Conservation (phyloP, 352 stramenopile genomes). For the Pythium pectinolyticum region DNA sequence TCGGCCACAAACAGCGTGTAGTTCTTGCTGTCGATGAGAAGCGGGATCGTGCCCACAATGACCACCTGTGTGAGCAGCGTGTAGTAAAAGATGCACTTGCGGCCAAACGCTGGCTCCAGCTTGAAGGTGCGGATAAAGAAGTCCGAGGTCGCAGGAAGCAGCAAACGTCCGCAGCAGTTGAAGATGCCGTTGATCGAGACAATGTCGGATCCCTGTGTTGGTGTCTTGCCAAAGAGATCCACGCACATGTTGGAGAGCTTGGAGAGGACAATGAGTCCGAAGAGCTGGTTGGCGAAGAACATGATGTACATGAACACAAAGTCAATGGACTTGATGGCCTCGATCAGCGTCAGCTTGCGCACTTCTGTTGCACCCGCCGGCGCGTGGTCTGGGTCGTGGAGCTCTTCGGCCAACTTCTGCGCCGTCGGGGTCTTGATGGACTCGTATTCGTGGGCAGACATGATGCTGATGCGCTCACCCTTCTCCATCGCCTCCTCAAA, state of each 20-base stretch:
- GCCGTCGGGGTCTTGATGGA: slow-evolving; percentile 36
- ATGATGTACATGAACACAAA: slow-evolving; percentile 49
- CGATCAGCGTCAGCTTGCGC: slow-evolving; percentile 42
- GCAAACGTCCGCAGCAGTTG: slow-evolving; percentile 49
- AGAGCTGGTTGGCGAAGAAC: slow-evolving; percentile 41
- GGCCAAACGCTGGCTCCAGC: slow-evolving; percentile 43
- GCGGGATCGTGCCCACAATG: slow-evolving; percentile 65
- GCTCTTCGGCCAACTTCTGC: slow-evolving; percentile 31
- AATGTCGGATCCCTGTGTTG: slow-evolving; percentile 34
- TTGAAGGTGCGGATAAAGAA: slow-evolving; percentile 42
- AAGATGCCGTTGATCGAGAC: slow-evolving; percentile 55
- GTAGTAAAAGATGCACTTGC: slow-evolving; percentile 63
- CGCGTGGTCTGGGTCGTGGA: slow-evolving; percentile 18
- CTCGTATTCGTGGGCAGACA: slow-evolving; percentile 40
- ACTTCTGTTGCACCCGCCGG: slow-evolving; percentile 29
- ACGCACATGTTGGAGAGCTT: slow-evolving; percentile 51
- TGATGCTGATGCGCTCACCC: slow-evolving; percentile 38
- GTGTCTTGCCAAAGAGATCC: slow-evolving; percentile 45
- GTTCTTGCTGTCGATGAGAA: slow-evolving; percentile 51
- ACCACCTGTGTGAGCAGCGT: slow-evolving; percentile 55
- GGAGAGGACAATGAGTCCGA: slow-evolving; percentile 43
- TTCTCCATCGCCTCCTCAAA: slow-evolving; percentile 27
- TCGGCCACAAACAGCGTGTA: slow-evolving; percentile 59
- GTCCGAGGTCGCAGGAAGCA: slow-evolving; percentile 45
- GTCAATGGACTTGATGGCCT: slow-evolving; percentile 36